Evolutionary conservation across 306 rosid species (phyloP), one percentile per base, ranked within the genome.

Genomic region (Senna tora): DNA sequence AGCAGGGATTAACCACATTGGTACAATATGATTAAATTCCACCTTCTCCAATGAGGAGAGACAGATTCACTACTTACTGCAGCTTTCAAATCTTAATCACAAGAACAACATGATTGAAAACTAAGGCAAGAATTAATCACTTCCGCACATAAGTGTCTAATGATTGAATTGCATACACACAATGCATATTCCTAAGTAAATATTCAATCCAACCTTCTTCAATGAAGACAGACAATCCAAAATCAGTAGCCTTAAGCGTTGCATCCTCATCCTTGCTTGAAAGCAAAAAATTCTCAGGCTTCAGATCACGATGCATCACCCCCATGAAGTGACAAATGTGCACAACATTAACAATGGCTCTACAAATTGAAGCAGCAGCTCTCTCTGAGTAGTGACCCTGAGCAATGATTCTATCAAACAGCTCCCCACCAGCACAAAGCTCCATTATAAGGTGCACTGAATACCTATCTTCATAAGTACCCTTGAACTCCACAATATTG

Each of bases 211-310:
- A n/a, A n/a, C 98, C 96, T 81, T 90, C 86, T 79, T 93, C 98
- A 42, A 90, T 90, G 83, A 88, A 93, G 41, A 93, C 98, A 60
- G 98, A 93, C 64, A 93, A 68, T 39, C 98, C 98, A 46, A 93
- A 93, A 88, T 90, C 98, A 20, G 96, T 92, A 13, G 96, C 98
- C 80, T 93, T 93, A 15, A 93, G 82, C n/a, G 83, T 22, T 4
- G 96, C 91, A 4, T 71, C 83, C 20, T 75, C 81, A 45, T 84
- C 94, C 80, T 87, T 84, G 68, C 84, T 77, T 57, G 96, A 81
- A 28, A 93, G 86, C 89, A 93, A 82, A 86, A 92, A 92, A 82
- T 92, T 92, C 79, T 92, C 95, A 0, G 98, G 98, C 91, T 92
- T 92, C 32, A 92, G 86, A 85, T 92, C 98, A 0, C 98, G 94